Evolutionary conservation across 208 protist genomes (phyloP).

Genomic region (Crithidia bombi): DNA sequence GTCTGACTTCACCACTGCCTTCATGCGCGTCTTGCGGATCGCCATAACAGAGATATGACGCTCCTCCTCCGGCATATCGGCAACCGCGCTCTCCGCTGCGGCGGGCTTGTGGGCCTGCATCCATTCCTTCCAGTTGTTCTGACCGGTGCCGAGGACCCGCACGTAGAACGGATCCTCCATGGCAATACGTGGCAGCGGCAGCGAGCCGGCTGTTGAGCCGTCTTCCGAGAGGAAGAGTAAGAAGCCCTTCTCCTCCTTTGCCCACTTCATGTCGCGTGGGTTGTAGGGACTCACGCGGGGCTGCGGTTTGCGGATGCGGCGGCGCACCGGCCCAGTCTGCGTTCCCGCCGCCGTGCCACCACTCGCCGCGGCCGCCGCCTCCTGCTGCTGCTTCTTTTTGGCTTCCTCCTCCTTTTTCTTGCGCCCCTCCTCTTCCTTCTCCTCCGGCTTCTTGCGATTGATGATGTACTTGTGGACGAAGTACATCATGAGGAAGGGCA

Average conservation of each 20-base stretch:
- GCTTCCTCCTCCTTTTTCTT: conserved; percentile 31
- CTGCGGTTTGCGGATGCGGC: conserved; percentile 33
- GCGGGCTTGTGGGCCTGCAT: conserved; percentile 36
- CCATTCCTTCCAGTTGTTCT: conserved; percentile 61
- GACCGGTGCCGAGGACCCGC: conserved; percentile 46
- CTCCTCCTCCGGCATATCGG: conserved; percentile 28
- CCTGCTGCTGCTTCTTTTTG: conserved; percentile 7
- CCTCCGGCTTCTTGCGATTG: conserved; percentile 38
- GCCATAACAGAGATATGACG: conserved; percentile 43
- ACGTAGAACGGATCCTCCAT: conserved; percentile 75
- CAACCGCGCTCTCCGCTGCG: conserved; percentile 4
- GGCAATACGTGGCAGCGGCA: conserved; percentile 46
- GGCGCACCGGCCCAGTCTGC: conserved; percentile 17
- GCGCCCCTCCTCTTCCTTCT: conserved; percentile 30
- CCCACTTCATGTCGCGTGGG: conserved; percentile 56
- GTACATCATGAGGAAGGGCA: conserved; percentile 82
- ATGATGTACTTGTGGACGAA: conserved; percentile 63
- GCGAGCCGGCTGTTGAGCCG: conserved; percentile 23
- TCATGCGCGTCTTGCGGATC: conserved; percentile 64
- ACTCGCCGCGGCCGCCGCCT: background rate
- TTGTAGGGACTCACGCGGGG: conserved; percentile 43
- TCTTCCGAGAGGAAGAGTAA: conserved; percentile 61
- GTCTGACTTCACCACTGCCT: conserved; percentile 47
- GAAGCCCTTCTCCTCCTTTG: conserved; percentile 70
- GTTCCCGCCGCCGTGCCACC: background rate